phyloP scores from a whole-genome alignment of 148 eudicot genomes.

The Selenicereus undatus region DNA sequence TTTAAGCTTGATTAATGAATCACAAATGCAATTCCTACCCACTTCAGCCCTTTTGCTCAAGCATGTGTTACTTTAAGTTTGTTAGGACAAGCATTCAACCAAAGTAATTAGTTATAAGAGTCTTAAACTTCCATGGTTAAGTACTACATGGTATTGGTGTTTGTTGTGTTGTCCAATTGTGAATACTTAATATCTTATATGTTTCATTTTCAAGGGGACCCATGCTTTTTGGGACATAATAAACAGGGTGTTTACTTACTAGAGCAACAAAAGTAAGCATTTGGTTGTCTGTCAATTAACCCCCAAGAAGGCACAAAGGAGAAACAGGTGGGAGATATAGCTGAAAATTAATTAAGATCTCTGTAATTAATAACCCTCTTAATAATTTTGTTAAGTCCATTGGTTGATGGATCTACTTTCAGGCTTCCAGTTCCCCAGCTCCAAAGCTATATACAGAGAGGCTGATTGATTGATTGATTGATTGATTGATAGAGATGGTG shows the following conservation, averaged over 20 bases:
- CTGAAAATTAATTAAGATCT: not conserved
- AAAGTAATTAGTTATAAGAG: not conserved
- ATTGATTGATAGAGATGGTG: constrained; percentile 1
- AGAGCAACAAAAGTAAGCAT: not conserved
- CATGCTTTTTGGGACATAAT: not conserved
- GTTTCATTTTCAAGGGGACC: constrained; percentile 5
- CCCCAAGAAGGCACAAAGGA: not conserved
- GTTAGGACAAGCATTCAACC: not conserved
- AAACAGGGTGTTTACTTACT: not conserved
- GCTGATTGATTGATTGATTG: not conserved
- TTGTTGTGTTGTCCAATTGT: constrained; percentile 1
- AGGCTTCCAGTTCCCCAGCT: not conserved
- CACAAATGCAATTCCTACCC: not conserved
- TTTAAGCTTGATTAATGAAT: not conserved
- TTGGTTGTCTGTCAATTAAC: not conserved
- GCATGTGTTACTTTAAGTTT: not conserved
- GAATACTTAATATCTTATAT: not conserved
- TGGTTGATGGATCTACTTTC: not conserved
- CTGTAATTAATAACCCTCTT: too few species aligned
- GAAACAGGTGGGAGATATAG: not conserved
- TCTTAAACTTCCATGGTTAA: not conserved
- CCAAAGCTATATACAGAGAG: not conserved
- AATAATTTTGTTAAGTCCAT: not conserved
- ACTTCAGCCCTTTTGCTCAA: not conserved
- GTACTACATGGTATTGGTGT: not conserved